These are phyloP conservation scores for Dactylellina sp. DNA, from an alignment of 2,329 filamentous ascomycete genomes.

Conservation along the genomic window DNA sequence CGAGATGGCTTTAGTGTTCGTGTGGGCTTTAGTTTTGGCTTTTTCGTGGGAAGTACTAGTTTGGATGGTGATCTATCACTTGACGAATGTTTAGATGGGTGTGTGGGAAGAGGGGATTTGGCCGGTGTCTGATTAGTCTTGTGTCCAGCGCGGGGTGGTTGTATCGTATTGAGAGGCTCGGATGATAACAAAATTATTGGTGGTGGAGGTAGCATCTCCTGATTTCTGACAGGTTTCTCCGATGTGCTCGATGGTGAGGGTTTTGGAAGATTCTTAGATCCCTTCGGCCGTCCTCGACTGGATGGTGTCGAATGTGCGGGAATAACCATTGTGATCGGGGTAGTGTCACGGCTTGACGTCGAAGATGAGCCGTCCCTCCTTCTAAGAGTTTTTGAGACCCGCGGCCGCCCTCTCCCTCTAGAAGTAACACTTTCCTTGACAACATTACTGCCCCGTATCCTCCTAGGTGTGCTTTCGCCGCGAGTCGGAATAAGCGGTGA, in stretches of 20 bases:
- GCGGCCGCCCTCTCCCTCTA: conserved; percentile 47
- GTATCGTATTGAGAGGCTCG: neutral
- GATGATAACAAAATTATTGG: neutral
- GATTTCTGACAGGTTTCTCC: conserved; percentile 18
- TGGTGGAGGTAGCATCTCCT: neutral
- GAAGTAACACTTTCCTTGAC: conserved; percentile 46
- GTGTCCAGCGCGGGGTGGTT: neutral
- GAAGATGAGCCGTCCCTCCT: conserved; percentile 21
- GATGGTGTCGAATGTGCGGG: conserved; percentile 5
- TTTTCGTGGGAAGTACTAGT: neutral
- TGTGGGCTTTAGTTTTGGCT: conserved; percentile 31
- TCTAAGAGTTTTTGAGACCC: conserved; percentile 22
- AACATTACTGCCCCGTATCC: conserved; percentile 24
- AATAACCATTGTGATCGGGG: neutral
- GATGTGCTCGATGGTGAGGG: conserved; percentile 14
- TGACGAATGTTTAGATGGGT: neutral
- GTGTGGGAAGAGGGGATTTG: neutral
- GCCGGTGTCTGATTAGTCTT: neutral
- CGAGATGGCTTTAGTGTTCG: conserved; percentile 32
- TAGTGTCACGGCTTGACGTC: conserved; percentile 25
- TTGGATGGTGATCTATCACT: neutral
- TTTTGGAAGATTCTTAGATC: conserved; percentile 35
- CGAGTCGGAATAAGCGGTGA: conserved; percentile 41
- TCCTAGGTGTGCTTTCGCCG: conserved; percentile 16
- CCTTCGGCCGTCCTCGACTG: conserved; percentile 36